phyloP scores from a whole-genome alignment of 2,329 filamentous ascomycete genomes.

The Epichloe gansuensis region DNA sequence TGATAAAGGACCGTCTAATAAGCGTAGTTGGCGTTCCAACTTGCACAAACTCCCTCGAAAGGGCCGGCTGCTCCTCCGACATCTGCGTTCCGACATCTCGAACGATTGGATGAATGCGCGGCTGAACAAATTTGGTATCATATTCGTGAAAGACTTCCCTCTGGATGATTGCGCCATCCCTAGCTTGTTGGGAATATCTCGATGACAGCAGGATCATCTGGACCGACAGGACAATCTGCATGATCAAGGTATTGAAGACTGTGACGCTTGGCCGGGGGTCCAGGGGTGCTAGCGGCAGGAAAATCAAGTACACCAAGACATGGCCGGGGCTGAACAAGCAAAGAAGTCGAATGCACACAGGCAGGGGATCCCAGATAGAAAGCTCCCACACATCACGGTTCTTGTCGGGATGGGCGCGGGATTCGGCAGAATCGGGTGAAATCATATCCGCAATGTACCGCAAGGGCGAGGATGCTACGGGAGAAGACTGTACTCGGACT shows the following conservation, averaged over 20 bases:
- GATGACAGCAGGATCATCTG: slow-evolving; percentile 64
- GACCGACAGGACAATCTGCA: slow-evolving; percentile 61
- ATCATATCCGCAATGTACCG: slow-evolving; percentile 59
- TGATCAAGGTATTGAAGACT: slow-evolving; percentile 66
- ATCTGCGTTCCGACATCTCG: slow-evolving; percentile 70
- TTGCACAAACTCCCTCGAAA: slow-evolving; percentile 31
- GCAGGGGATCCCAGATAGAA: slow-evolving; percentile 83
- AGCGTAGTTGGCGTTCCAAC: slow-evolving; percentile 43
- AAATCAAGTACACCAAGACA: slow-evolving; percentile 79
- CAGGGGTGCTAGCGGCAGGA: slow-evolving; percentile 62
- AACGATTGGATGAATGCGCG: slow-evolving; percentile 69
- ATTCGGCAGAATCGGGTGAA: slow-evolving; percentile 57
- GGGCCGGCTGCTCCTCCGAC: slow-evolving; percentile 32
- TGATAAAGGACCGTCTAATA: slow-evolving; percentile 64
- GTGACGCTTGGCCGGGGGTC: slow-evolving; percentile 78
- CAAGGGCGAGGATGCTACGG: slow-evolving; percentile 64
- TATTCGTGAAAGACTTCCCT: slow-evolving; percentile 92
- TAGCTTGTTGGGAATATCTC: slow-evolving; percentile 70
- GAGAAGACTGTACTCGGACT: slow-evolving; percentile 78
- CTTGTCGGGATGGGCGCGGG: slow-evolving; percentile 71
- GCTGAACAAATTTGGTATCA: slow-evolving; percentile 89
- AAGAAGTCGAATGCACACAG: slow-evolving; percentile 68
- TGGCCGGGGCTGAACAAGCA: slow-evolving; percentile 90
- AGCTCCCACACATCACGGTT: slow-evolving; percentile 89
- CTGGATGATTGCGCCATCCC: slow-evolving; percentile 73